Percentiles rank a stretch among this genome's conserved stretches.
Evolutionary conservation across 768 basidiomycete genomes (phyloP).

Genomic region (Collybia sordida): DNA sequence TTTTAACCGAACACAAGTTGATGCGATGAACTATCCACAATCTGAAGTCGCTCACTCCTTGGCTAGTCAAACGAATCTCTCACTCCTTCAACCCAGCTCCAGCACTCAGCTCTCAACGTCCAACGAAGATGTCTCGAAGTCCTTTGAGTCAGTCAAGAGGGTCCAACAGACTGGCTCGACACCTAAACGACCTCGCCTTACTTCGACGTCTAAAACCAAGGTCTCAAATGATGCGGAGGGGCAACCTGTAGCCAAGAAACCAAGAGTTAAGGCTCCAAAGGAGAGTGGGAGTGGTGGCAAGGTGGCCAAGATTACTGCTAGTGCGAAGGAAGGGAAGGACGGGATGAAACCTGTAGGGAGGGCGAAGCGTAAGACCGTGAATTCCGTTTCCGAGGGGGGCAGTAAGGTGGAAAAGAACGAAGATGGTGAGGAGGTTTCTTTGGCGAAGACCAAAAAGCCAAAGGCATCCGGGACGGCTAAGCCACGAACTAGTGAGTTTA

Average conservation of each 20-base stretch:
- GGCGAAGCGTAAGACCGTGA: not conserved
- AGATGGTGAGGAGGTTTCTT: not conserved
- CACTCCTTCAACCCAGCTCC: no score
- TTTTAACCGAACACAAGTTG: no score
- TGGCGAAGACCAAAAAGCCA: not conserved
- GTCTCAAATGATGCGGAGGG: not conserved
- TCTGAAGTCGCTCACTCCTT: no score
- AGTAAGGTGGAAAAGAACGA: not conserved
- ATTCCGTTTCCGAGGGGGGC: no score
- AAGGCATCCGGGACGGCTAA: not conserved
- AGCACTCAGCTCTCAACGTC: no score
- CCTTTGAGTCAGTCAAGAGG: no score
- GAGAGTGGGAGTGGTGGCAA: not conserved
- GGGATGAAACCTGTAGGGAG: not conserved
- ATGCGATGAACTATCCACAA: no score
- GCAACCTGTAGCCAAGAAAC: not conserved
- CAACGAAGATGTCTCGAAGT: no score
- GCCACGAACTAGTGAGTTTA: constrained; percentile 4
- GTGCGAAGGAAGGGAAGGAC: not conserved
- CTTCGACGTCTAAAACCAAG: not conserved
- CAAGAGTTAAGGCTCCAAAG: not conserved
- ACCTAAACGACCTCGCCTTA: no score
- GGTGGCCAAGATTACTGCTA: not conserved
- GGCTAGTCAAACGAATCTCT: no score
- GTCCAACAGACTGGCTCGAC: no score